Base-by-base conservation (phyloP, 805 yeast species). In the Ogataea pignaliae region DNA sequence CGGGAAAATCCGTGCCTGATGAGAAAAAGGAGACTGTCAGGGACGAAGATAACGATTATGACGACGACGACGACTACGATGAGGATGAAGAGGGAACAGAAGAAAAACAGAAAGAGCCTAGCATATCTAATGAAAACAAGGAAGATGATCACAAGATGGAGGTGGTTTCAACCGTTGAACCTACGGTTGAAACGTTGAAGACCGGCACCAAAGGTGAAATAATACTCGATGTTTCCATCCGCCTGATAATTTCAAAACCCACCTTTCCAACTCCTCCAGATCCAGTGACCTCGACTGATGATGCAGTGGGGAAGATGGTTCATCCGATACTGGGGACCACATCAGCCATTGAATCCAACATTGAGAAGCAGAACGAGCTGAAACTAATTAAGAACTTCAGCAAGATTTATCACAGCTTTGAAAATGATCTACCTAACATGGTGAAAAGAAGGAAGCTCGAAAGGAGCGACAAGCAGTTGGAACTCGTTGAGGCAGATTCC, bases 371-470 rank as follows among this genome's bases (percentile, higher is more conserved):
- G 42, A 67, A 65, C 39, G 70, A 65, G 48, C 39, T 62, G 13
- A 63, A 61, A 41, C 45, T 77, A 37, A 78, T 85, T 45, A 77
- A 73, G 46, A 84, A 79, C 56, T 83, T 84, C 67, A 81, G 81
- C 64, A 83, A 78, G 52, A 77, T 85, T 3, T 85, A 85, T 56
- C 93, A 85, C 57, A 79, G 74, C 52, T 84, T 84, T 57, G 95
- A 86, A 59, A 76, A 79, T 56, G 95, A 86, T 60, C 59, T 75
- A 42, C 95, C 87, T 42, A 86, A 90, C 1, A 70, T 88, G 43
- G 69, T 82, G 43, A 85, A 88, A 55, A 74, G 93, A 57, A 65
- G 88, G 48, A 85, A 83, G 56, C 69, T 90, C 29, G 95, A 88
- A 55, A 85, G 84, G 53, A 83, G 87, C 44, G 95, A 90, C 60